These are phyloP conservation scores for Elsinoe necatrix DNA, from an alignment of 2,329 filamentous ascomycete species.

Conservation along the genomic window DNA sequence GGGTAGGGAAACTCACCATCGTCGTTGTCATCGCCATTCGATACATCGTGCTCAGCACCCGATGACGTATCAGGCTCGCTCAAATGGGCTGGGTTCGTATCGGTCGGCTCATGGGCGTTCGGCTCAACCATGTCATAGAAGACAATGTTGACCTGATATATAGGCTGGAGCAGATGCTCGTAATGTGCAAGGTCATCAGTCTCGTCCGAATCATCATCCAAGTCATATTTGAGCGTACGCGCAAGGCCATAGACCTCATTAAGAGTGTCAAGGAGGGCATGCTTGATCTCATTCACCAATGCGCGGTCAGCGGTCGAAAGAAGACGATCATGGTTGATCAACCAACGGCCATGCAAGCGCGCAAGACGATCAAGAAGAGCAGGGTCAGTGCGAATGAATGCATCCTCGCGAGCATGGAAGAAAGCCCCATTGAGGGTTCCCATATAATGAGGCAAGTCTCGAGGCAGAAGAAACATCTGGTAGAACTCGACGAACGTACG, in stretches of 20 bases:
- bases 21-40: background rate
- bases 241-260: background rate
- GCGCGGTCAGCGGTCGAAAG: background rate
- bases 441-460: background rate
- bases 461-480: background rate
- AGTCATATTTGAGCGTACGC: background rate
- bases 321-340: background rate
- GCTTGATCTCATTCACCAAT: background rate
- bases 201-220: background rate
- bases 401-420: background rate
- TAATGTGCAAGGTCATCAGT: background rate
- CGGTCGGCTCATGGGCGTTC: background rate
- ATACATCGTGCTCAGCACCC: background rate
- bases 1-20: background rate
- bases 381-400: background rate
- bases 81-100: background rate
- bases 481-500: background rate
- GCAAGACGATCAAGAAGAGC: background rate
- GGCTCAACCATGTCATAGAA: background rate
- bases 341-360: slow-evolving; percentile 1
- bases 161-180: background rate
- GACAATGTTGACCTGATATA: background rate
- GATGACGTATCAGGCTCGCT: background rate
- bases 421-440: background rate
- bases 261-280: background rate